Percentiles rank a stretch among this genome's conserved stretches.
Conservation (phyloP, 129 eudicot species). For the Saussurea involucrata region DNA sequence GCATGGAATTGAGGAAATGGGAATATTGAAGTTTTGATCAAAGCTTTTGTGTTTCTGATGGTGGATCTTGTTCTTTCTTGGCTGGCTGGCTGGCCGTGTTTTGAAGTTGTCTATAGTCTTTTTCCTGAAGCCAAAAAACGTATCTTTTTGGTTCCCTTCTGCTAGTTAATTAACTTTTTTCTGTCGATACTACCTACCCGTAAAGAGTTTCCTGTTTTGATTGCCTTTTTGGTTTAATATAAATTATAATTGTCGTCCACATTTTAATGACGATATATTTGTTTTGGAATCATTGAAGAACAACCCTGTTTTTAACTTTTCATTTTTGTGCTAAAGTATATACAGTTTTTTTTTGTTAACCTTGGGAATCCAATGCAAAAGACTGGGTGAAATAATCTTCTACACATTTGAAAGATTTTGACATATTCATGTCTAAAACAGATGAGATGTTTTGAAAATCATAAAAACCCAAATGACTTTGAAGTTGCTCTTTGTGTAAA, state of each 20-base stretch:
- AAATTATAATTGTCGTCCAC: not conserved
- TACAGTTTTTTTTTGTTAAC: not conserved
- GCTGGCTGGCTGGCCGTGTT: not conserved
- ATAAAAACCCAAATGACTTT: no score
- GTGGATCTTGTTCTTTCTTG: not conserved
- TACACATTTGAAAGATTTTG: no score
- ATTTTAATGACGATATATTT: not conserved
- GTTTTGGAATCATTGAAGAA: not conserved
- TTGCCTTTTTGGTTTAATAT: not conserved
- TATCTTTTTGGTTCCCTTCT: conserved; percentile 2
- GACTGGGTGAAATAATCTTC: no score
- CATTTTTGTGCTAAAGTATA: not conserved
- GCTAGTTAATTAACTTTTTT: not conserved
- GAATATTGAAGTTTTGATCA: conserved; percentile 36
- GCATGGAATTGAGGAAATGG: conserved; percentile 92
- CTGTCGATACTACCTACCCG: not conserved
- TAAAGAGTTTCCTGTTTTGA: not conserved
- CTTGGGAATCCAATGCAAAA: not conserved
- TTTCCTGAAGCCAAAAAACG: conserved; percentile 4
- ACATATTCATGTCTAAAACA: no score
- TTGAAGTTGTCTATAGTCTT: conserved; percentile 20
- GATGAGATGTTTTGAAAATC: no score
- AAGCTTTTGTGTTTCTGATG: not conserved
- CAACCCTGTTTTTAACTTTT: not conserved
- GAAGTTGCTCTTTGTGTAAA: no score